Evolutionary conservation across 345 rosid species (phyloP).

Genomic region (Dipteronia dyeriana): DNA sequence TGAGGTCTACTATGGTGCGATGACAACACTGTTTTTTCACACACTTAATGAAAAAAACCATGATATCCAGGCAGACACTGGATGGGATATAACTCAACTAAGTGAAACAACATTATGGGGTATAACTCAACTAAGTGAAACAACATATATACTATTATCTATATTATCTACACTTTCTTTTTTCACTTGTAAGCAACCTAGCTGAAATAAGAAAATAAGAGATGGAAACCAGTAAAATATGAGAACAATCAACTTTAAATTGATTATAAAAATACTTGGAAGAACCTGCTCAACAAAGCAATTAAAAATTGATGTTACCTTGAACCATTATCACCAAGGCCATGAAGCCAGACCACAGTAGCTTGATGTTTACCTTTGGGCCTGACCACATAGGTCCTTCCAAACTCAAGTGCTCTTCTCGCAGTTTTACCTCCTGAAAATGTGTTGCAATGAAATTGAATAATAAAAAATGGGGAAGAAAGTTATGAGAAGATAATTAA

Average conservation of each 20-base stretch:
- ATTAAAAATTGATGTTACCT: slow-evolving; percentile 48
- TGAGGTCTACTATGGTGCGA: not conserved
- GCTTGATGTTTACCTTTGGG: slow-evolving; percentile 98
- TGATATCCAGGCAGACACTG: not conserved
- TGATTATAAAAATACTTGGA: not conserved
- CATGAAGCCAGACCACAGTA: slow-evolving; percentile 96
- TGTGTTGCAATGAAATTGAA: not conserved
- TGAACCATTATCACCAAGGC: slow-evolving; percentile 93
- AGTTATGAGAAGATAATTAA: not conserved
- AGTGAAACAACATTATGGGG: not conserved
- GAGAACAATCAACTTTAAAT: slow-evolving; percentile 3
- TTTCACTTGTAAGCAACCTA: not conserved
- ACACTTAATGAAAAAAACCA: not conserved
- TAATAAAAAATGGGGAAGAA: not conserved
- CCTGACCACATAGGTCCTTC: slow-evolving; percentile 89
- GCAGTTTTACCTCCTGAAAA: slow-evolving; percentile 51
- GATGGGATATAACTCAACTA: too few species aligned
- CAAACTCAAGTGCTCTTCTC: slow-evolving; percentile 70
- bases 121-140: too few species aligned
- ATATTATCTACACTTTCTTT: not conserved
- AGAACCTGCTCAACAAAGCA: slow-evolving; percentile 9
- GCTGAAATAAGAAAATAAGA: not conserved
- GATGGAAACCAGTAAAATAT: not conserved
- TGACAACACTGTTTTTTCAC: not conserved
- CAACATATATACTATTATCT: not conserved